These are phyloP conservation scores for Linum tenue DNA, from an alignment of 345 rosid genomes.

Conservation along the genomic window DNA sequence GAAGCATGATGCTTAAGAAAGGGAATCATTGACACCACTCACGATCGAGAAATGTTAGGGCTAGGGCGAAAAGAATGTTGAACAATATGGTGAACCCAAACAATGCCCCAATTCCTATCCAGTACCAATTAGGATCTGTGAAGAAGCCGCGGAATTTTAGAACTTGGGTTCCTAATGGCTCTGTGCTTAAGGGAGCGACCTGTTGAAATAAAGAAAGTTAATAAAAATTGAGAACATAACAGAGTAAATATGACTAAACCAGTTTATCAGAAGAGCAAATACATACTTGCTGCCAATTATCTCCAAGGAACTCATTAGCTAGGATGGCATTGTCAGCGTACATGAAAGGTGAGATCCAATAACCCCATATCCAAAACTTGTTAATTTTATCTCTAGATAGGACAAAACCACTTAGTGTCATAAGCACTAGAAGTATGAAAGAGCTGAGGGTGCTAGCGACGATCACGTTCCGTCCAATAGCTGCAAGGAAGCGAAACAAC, in stretches of 20 bases:
- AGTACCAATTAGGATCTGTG: constrained; percentile 2
- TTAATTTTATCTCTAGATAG: constrained; percentile 4
- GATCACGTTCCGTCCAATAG: constrained; percentile 3
- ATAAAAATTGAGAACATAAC: background rate
- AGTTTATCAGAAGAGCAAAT: background rate
- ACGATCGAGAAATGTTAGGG: constrained; percentile 6
- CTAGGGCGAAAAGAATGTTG: background rate
- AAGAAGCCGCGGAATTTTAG: constrained; percentile 3
- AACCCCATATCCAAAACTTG: constrained; percentile 5
- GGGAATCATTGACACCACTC: background rate
- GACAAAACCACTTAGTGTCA: constrained; percentile 4
- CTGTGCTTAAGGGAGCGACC: background rate
- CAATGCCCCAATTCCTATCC: constrained; percentile 12
- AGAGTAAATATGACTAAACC: background rate
- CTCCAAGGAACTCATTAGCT: constrained; percentile 6
- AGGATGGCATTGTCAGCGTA: constrained; percentile 4
- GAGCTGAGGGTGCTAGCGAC: constrained; percentile 7
- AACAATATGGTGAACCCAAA: background rate
- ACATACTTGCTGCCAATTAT: constrained; percentile 5
- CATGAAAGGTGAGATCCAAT: constrained; percentile 9
- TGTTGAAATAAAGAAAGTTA: background rate
- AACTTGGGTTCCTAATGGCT: constrained; percentile 2
- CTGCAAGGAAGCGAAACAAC: constrained; percentile 1
- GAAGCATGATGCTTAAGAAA: background rate
- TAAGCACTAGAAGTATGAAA: constrained; percentile 2